phyloP scores from a whole-genome alignment of 2,329 filamentous ascomycete species.

The Septoria linicola region DNA sequence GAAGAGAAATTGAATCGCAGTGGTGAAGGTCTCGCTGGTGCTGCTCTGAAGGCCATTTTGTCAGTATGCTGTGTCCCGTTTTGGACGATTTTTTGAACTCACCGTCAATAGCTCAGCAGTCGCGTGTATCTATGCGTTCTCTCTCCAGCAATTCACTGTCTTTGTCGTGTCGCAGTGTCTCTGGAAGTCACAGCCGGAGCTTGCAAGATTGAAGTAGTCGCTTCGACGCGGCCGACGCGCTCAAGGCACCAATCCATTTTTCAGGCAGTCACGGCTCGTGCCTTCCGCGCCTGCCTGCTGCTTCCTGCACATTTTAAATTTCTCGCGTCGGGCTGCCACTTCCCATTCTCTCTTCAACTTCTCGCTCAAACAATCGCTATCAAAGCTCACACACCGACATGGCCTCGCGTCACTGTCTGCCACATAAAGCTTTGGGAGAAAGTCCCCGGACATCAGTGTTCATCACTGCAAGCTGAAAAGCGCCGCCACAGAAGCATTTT shows the following conservation, averaged over 20 bases:
- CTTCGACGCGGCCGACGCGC: slow-evolving; percentile 4
- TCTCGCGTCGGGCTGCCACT: slow-evolving; percentile 13
- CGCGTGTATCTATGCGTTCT: no score
- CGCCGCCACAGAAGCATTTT: slow-evolving; percentile 97
- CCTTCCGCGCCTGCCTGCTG: background rate
- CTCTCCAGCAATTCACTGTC: no score
- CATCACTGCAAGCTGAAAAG: slow-evolving; percentile 76
- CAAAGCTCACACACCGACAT: slow-evolving; percentile 92
- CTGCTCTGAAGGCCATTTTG: no score
- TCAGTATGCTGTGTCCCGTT: no score
- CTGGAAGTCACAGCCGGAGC: no score
- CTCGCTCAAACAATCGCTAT: slow-evolving; percentile 99
- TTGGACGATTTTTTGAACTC: no score
- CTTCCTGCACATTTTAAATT: slow-evolving; percentile 47
- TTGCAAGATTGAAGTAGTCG: slow-evolving; percentile 7
- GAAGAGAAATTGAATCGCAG: background rate
- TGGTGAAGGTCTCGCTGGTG: background rate
- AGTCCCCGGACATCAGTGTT: slow-evolving; percentile 90
- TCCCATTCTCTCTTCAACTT: slow-evolving; percentile 59
- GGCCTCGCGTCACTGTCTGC: slow-evolving; percentile 42
- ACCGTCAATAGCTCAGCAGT: no score
- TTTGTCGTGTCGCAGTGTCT: no score
- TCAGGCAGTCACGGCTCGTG: background rate
- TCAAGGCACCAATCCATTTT: slow-evolving; percentile 5
- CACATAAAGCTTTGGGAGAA: slow-evolving; percentile 91